These are phyloP conservation scores for Zygosaccharomyces pseudobailii DNA, from an alignment of 1,139 yeast species.

Conservation along the genomic window DNA sequence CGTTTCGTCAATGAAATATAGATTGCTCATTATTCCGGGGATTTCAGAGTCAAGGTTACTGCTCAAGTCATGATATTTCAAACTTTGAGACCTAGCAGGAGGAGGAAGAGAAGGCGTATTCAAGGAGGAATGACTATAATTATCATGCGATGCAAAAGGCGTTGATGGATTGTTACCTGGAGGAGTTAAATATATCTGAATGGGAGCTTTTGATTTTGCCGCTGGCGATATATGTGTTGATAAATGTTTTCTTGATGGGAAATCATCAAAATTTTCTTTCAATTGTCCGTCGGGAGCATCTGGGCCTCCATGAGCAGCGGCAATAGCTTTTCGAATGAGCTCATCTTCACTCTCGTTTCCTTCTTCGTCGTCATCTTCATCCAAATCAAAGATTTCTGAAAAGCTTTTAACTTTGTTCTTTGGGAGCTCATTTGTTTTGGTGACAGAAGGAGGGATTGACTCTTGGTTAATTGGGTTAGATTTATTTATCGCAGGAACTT, in stretches of 20 bases:
- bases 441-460: background rate
- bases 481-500: background rate
- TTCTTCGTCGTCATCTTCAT: slow-evolving; percentile 11
- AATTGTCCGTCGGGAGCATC: background rate
- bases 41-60: slow-evolving; percentile 31
- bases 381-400: slow-evolving; percentile 21
- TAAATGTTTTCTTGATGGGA: background rate
- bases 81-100: slow-evolving; percentile 26
- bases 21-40: slow-evolving; percentile 29
- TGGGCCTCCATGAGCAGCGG: background rate
- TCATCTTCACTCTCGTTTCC: slow-evolving; percentile 2
- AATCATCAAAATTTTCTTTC: background rate
- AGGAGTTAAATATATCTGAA: slow-evolving; percentile 11
- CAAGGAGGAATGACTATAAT: background rate
- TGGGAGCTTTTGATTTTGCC: slow-evolving; percentile 6
- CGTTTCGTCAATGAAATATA: slow-evolving; percentile 33
- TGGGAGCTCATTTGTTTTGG: background rate
- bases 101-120: slow-evolving; percentile 20
- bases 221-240: background rate
- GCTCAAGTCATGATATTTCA: slow-evolving; percentile 34
- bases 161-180: slow-evolving; percentile 4
- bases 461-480: background rate
- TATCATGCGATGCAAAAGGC: slow-evolving; percentile 3
- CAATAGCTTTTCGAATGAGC: background rate
- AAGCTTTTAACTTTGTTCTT: slow-evolving; percentile 16